Evolutionary conservation across 2,329 filamentous ascomycete genomes (phyloP), one percentile per base, ranked within the genome.

Genomic region (Shiraia bambusicola): DNA sequence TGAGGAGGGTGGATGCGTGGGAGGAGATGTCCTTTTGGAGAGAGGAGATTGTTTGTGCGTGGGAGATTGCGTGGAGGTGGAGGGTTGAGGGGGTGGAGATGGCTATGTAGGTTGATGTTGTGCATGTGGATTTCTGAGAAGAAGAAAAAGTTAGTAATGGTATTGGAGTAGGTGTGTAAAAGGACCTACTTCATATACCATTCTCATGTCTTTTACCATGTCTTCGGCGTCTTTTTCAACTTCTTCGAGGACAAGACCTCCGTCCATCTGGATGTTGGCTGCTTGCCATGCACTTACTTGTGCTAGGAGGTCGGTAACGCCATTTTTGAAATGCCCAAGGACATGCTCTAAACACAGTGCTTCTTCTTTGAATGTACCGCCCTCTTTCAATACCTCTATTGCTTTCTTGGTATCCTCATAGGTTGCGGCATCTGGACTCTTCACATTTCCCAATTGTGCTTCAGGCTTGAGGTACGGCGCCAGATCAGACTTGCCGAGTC

Each of bases 401-500:
- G 61, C 57, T 42, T 69, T 59, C 38, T 50, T 54, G 32, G 62
- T 66, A 45, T 66, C 53, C 28, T 69, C 54, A 38, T 67, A 68
- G 36, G 49, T 55, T 1, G 44, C 37, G 6, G 33, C 28, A 25
- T 45, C 42, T 4, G 19, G 37, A 2, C 28, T 34, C 26, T 40
- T 41, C 4, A 42, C 37, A 14, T 48, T 40, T 2, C 29, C 17
- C 26, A 60, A 44, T 19, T 62, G 66, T 4, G 75, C 74, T 40
- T 71, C 69, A 35, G 50, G 52, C 12, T 43, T 39, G 4, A 88
- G 79, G 56, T 82, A 88, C 7, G 77, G 66, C 15, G 76, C 74
- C 3, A 94, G 70, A 4, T 82, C 83, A 54, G 84, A 90, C 25
- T 76, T 75, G 1, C 75, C 78, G 51, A 95, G 74, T 26, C 84